Evolutionary conservation across 345 rosid species (phyloP).

Genomic region (Populus tremula): DNA sequence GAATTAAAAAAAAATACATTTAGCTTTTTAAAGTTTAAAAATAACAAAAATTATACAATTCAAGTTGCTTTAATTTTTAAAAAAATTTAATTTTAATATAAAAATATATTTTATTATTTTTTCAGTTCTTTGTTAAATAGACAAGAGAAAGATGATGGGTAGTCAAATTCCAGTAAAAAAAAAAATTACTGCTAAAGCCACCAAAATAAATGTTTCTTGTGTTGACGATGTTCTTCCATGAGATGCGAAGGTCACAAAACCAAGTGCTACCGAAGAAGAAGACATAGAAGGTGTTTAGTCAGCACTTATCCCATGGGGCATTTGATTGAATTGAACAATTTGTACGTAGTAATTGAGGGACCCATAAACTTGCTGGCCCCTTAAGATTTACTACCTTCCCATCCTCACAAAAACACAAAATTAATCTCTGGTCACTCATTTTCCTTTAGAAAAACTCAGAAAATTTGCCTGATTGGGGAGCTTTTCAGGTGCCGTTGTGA

Average conservation of each 20-base stretch:
- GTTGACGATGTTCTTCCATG: no score
- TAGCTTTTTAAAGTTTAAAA: no score
- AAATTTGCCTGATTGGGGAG: not conserved
- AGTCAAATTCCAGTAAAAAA: no score
- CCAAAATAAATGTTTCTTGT: no score
- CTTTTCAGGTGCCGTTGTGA: not conserved
- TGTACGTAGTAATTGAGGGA: not conserved
- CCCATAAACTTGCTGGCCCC: not conserved
- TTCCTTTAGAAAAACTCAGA: not conserved
- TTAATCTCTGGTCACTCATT: not conserved
- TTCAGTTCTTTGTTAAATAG: no score
- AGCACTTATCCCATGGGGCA: not conserved
- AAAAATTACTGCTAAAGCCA: no score
- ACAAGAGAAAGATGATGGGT: no score
- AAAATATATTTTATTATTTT: no score
- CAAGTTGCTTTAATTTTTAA: fast-evolving
- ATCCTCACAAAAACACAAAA: not conserved
- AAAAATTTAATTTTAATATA: no score
- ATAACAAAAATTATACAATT: no score
- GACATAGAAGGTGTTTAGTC: not conserved
- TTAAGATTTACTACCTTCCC: not conserved
- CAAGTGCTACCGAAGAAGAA: not conserved
- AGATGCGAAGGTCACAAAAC: no score
- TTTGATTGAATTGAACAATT: not conserved
- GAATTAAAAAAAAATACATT: no score